Evolutionary conservation across 2,329 filamentous ascomycete genomes (phyloP).

Genomic region (Fusarium albosuccineum): DNA sequence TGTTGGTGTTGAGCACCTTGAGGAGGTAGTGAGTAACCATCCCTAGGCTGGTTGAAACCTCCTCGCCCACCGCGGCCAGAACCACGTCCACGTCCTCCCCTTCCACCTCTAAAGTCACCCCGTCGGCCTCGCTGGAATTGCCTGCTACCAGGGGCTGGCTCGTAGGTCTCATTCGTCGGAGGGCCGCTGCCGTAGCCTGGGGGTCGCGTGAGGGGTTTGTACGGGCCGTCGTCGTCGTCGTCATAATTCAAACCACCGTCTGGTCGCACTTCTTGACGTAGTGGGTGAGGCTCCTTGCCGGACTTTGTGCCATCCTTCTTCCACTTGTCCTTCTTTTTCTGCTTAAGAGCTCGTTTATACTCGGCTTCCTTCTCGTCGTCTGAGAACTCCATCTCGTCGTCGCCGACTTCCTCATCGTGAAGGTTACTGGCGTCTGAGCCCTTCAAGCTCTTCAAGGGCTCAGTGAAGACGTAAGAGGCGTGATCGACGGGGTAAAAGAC

Average conservation of each 20-base stretch:
- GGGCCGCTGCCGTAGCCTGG: conserved; percentile 69
- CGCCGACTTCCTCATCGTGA: conserved; percentile 89
- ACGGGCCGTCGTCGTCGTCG: conserved; percentile 76
- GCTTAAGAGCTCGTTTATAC: conserved; percentile 77
- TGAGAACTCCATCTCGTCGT: conserved; percentile 93
- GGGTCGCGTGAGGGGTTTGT: conserved; percentile 78
- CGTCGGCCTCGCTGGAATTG: conserved; percentile 56
- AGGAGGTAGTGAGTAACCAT: conserved; percentile 59
- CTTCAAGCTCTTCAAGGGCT: conserved; percentile 82
- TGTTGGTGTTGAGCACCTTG: conserved; percentile 51
- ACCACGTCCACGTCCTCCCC: conserved; percentile 57
- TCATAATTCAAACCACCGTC: conserved; percentile 73
- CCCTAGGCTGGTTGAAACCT: conserved; percentile 48
- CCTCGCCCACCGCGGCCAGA: conserved; percentile 57
- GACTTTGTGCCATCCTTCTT: conserved; percentile 58
- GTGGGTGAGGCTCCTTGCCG: conserved; percentile 55
- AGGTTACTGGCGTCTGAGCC: conserved; percentile 95
- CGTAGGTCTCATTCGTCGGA: conserved; percentile 54
- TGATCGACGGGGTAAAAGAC: conserved; percentile 85
- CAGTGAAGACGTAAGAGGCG: conserved; percentile 87
- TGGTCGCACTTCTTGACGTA: conserved; percentile 55
- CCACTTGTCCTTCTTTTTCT: conserved; percentile 69
- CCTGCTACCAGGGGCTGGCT: conserved; percentile 50
- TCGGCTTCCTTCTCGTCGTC: conserved; percentile 96
- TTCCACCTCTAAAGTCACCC: conserved; percentile 63